Evolutionary conservation across 2,329 filamentous ascomycete genomes (phyloP).

Genomic region (Monilinia fructigena): DNA sequence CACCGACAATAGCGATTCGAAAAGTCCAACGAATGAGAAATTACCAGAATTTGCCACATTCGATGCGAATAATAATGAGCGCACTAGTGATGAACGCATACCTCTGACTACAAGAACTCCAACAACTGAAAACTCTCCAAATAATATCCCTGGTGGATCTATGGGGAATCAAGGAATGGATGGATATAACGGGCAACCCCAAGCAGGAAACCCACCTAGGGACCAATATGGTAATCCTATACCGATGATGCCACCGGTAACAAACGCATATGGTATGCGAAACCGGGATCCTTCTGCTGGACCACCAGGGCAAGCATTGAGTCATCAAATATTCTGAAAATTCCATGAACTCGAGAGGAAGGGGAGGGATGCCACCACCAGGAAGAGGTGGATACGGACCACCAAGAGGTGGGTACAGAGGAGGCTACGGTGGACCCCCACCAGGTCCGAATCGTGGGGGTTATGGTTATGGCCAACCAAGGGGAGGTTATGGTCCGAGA

Average conservation of each 20-base stretch:
- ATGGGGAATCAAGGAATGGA: constrained; percentile 32
- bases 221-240: constrained; percentile 67
- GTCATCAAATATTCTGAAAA: constrained; percentile 44
- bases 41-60: constrained; percentile 61
- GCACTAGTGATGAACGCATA: constrained; percentile 66
- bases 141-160: constrained; percentile 31
- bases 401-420: constrained; percentile 49
- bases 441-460: constrained; percentile 48
- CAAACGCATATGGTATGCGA: constrained; percentile 43
- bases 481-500: constrained; percentile 34
- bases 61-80: constrained; percentile 54
- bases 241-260: constrained; percentile 40
- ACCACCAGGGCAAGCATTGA: constrained; percentile 49
- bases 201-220: constrained; percentile 41
- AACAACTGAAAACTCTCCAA: constrained; percentile 51
- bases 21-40: constrained; percentile 52
- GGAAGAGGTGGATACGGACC: constrained; percentile 36
- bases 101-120: constrained; percentile 66
- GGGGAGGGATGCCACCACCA: constrained; percentile 34
- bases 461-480: constrained; percentile 46
- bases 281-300: constrained; percentile 49
- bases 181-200: constrained; percentile 29
- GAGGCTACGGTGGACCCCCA: constrained; percentile 31
- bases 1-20: constrained; percentile 56
- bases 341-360: constrained; percentile 35